Evolutionary conservation across 176 grass and related monocot species (phyloP), one percentile per base, ranked within the genome.

Genomic region (Triticum urartu): DNA sequence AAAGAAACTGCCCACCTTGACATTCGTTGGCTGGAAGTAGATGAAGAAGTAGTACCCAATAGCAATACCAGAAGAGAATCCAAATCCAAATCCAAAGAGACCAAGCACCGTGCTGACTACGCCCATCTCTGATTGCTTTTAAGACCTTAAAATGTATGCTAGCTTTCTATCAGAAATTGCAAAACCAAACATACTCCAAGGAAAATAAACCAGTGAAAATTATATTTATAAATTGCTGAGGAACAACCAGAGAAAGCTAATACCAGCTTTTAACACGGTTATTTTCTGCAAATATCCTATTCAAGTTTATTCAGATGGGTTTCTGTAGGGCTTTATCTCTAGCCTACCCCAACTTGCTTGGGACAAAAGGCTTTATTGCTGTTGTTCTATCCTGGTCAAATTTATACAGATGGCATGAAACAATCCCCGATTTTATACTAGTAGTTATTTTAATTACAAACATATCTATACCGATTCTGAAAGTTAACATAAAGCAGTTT

Each of bases 1-100:
- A 79, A 88, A 64, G 59, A 71, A 56, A 77, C 77, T 47, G 26
- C 26, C 1, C 75, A 98, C 97, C 94, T 94, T 95, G 85, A 96
- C 92, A 83, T 99, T 90, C 3, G 84, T 91, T 76, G 92, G 92
- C 71, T 99, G 97, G 78, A 83, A 80, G 56, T 89, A 95, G 67
- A 99, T 89, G 90, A 99, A 96, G 54, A 91, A 68, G 26, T 90
- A 94, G 88, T 94, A 96, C 10, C 97, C 97, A 18, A 96, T 91
- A 38, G 92, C 90, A 80, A 94, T 72, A 35, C 97, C 97, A 83
- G 93, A 64, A 0, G 90, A 87, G 25, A 99, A 81, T 64, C 97
- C 97, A 65, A 90, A 81, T 5, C 97, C 94, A 87, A 99, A 99
- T 65, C 97, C 94, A 79, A 83, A 88, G 79, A 96, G 94, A 76